Base-by-base conservation (phyloP, 2,329 filamentous ascomycete species). In the Hirsutella thompsonii region DNA sequence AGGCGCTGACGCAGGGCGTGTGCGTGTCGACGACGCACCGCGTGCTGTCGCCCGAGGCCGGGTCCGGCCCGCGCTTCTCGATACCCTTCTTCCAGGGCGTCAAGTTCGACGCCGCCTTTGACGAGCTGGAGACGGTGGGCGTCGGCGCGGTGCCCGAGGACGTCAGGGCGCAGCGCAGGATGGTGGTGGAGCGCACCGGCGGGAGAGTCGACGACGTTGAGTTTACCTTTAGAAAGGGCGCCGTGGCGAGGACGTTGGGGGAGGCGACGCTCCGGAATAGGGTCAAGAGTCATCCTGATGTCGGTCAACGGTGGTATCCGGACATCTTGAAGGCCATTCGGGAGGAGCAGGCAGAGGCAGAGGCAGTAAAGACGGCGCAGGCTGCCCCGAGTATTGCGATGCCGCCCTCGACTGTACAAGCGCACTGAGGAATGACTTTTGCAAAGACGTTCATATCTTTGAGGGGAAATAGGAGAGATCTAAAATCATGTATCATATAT, bases 21-120 rank as follows among this genome's bases (percentile, higher is more conserved):
- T 92, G 86, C 57, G 78, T 81, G 48, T 75, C 77, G 46, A 93
- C 87, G 3, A 92, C 86, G 33, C 87, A 93, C 60, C 73, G 86
- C 9, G 87, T 93, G 29, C 67, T 92, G n/a, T 83, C 76, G 23
- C 86, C 86, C 0, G 55, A 65, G 1, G 74, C 76, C 8, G 85
- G 83, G 11, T 65, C 73, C 9, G 87, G 85, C 4, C 69, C 86
- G 26, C 69, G 87, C 41, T 90, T 79, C 64, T 84, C 78, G 8
- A 81, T 93, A 37, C 87, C 87, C 0, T 93, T 94, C 63, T 93
- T 93, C 65, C 87, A 92, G 58, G 87, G 87, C 19, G 83, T 93
- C 44, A 78, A 79, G 52, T 79, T 85, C 43, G 83, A 88, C 57
- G 79, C 84, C 0, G 74, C 75, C 16, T 93, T 93, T 56, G 85